A percentile compares a stretch with the other conserved stretches of the same genome.
phyloP scores from a whole-genome alignment of 2,329 filamentous ascomycete genomes.

The Aspergillus spinulosporus region DNA sequence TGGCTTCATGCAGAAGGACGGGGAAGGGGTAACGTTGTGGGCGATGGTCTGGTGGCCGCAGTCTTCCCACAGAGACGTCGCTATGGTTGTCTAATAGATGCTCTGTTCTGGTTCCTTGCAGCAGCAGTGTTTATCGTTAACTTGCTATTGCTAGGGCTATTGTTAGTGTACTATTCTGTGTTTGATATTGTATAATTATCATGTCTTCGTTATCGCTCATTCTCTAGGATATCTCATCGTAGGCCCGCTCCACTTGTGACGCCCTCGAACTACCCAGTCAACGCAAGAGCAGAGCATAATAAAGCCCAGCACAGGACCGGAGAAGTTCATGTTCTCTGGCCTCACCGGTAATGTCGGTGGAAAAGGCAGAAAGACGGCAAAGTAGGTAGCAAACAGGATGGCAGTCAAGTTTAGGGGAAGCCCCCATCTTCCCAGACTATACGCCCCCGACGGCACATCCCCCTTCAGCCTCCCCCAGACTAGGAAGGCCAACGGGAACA shows the following conservation, averaged over 20 bases:
- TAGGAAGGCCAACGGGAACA: constrained; percentile 44
- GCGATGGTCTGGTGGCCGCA: constrained; percentile 13
- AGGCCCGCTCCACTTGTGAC: constrained; percentile 28
- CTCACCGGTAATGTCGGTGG: constrained; percentile 33
- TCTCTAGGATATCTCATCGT: constrained; percentile 18
- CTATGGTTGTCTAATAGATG: not conserved
- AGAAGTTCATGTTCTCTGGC: constrained; percentile 38
- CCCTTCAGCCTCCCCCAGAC: constrained; percentile 20
- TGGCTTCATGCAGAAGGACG: not conserved
- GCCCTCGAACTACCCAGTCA: constrained; percentile 28
- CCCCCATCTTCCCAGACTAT: constrained; percentile 31
- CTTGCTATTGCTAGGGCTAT: too few relatives aligned
- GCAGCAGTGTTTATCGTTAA: too few relatives aligned
- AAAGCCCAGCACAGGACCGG: constrained; percentile 26
- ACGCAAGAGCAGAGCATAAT: constrained; percentile 26
- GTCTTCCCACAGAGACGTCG: not conserved
- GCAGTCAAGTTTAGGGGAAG: constrained; percentile 30
- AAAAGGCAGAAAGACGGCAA: constrained; percentile 34
- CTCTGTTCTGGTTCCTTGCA: too few relatives aligned
- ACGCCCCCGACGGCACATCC: constrained; percentile 28
- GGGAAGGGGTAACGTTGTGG: not conserved
- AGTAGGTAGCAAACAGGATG: constrained; percentile 32
- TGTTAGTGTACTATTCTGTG: too few relatives aligned
- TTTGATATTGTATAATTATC: too few relatives aligned
- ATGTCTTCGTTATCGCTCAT: not conserved